Evolutionary conservation across 2,329 filamentous ascomycete genomes (phyloP).

Genomic region (Daldinia sp.): DNA sequence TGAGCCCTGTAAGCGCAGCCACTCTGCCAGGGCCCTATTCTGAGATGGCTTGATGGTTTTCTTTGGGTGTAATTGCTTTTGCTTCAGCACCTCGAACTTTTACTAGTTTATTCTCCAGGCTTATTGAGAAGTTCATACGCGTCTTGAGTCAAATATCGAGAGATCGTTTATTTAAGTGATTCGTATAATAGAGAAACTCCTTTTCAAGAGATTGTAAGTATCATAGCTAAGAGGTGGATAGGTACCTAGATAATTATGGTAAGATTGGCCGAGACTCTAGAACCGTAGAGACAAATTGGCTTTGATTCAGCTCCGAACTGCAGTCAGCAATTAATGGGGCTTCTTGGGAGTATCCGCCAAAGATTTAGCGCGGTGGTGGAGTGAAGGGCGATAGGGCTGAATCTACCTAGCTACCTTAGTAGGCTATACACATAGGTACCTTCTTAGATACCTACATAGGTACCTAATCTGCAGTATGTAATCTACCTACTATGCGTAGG

Average conservation of each 20-base stretch:
- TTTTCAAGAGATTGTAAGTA: too few species aligned
- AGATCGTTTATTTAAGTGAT: neutral
- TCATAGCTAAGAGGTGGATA: too few species aligned
- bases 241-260: neutral
- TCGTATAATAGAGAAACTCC: neutral
- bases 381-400: slow-evolving; percentile 12
- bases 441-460: too few species aligned
- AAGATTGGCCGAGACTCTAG: slow-evolving; percentile 1
- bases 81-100: neutral
- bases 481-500: too few species aligned
- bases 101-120: neutral
- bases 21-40: neutral
- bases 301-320: slow-evolving; percentile 23
- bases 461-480: too few species aligned
- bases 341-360: neutral
- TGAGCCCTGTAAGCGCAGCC: neutral
- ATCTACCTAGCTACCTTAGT: too few species aligned
- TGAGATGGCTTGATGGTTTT: neutral
- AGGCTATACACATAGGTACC: too few species aligned
- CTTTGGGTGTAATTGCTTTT: neutral
- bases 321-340: slow-evolving; percentile 20
- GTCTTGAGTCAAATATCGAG: neutral
- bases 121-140: neutral
- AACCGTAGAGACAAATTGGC: neutral
- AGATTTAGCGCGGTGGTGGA: neutral